Base-by-base conservation (phyloP, 345 rosid species). In the Arabidopsis arenosa region DNA sequence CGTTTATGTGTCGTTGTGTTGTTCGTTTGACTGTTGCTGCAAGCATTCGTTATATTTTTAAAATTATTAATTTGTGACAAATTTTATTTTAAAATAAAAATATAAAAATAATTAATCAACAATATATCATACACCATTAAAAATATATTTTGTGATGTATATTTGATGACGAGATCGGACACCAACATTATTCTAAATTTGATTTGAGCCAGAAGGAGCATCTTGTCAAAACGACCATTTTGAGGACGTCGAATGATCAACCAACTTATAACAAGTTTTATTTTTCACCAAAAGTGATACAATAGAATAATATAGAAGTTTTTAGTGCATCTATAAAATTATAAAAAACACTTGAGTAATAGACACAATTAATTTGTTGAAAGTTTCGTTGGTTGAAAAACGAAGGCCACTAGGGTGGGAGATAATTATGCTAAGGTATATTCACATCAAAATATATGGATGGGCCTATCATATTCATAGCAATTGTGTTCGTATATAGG, bases 381-480 rank as follows among this genome's bases (percentile, higher is more conserved):
- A 28, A 28, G 4, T 66, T 66, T 66, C 10, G 39, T 72, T 49
- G 51, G 51, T 26, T 40, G 39, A 48, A 49, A 62, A 72, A 45
- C 10, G 57, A 3, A 58, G 55, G 65, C 65, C 26, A 70, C 18
- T 44, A 41, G 75, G 43, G 41, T 28, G 41, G 30, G 33, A 47
- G 75, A 71, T 15, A 9, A 60, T 35, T 59, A 14, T 71, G 58
- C 55, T 12, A 43, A 17, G 64, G 57, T 28, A 56, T 58, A 8
- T 9, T 39, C 41, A 39, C 41, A 39, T 45, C 15, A n/a, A 45
- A 45, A 6, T 17, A 59, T 60, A 10, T 11, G 51, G 60, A 60
- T 61, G 51, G 60, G 26, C 21, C 62, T 30, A 63, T 63, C 53
- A 40, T 51, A 63, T 52, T 60, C 60, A 71, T 4, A 23, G 28